Evolutionary conservation across 768 basidiomycete genomes (phyloP), one percentile per base, ranked within the genome.

Genomic region (Galerina sulciceps): DNA sequence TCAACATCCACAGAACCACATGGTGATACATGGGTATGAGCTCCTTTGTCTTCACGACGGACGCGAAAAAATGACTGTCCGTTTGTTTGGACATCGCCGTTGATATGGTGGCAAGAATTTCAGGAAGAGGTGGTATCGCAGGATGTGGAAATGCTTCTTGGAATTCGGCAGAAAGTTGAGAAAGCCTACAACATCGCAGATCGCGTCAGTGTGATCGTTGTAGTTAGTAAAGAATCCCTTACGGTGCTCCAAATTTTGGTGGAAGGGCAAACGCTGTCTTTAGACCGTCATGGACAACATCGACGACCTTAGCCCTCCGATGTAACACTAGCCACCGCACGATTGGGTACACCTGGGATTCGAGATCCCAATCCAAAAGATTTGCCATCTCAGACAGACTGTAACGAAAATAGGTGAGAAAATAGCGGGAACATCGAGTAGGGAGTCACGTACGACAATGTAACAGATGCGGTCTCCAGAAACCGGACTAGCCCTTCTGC

Each of bases 321-420:
- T 95, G 94, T 58, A 93, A 88, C 31, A 98, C 91, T 31, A 99
- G 80, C 85, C 94, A 94, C 15, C 93, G 85, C 9, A 96, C 96
- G n/a, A 91, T 86, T 0, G 94, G 92, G 67, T 91, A 92, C 0
- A 96, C 82, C 65, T 96, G 93, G 0, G 84, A 78, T 63, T 93
- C 87, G 6, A 93, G 75, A 62, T 94, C 88, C 86, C 93, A 93
- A 57, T 94, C 92, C 40, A 96, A 75, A 36, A 92, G 69, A 67
- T 81, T 87, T 2, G 89, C 89, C 81, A 94, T 87, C 63, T 94
- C 92, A 13, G 85, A 85, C 35, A 95, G 78, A 44, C 91, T 93
- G 22, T 18, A 6, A 43, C 22, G 35, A 62, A 36, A 34, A 46
- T 63, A 20, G 41, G 23, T 36, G 50, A 23, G 42, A 22, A 44